Conservation (phyloP, 192 early-diverging fungal genomes). For the Coemansia interrupta region DNA sequence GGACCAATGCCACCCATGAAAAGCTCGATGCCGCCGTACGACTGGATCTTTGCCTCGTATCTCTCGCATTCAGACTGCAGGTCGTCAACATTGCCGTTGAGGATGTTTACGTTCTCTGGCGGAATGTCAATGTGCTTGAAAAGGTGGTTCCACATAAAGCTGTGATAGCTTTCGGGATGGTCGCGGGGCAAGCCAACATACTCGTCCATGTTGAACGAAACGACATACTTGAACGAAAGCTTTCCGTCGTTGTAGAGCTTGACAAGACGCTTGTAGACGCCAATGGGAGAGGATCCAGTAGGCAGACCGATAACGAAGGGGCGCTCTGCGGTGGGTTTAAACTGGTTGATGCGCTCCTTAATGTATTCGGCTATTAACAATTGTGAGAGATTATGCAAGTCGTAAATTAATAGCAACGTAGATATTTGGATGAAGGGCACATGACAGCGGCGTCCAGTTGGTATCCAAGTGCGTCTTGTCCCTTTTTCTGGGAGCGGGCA, state of each 20-base stretch:
- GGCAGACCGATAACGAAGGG: constrained; percentile 86
- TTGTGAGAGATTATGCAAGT: too few relatives aligned
- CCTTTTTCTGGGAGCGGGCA: too few relatives aligned
- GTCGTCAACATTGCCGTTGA: constrained; percentile 80
- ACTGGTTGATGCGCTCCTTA: constrained; percentile 73
- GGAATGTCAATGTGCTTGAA: constrained; percentile 85
- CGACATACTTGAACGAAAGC: constrained; percentile 74
- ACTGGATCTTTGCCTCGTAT: constrained; percentile 77
- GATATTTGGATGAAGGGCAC: too few relatives aligned
- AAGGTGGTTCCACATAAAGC: constrained; percentile 88
- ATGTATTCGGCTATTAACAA: constrained; percentile 68
- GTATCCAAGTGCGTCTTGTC: too few relatives aligned
- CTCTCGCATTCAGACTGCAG: constrained; percentile 74
- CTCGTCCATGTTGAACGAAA: constrained; percentile 93
- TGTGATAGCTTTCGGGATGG: constrained; percentile 86
- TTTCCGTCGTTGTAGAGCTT: constrained; percentile 63
- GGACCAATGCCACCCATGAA: constrained; percentile 88
- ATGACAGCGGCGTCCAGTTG: too few relatives aligned
- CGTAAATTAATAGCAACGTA: too few relatives aligned
- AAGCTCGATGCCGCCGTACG: constrained; percentile 80
- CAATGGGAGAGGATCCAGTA: constrained; percentile 81
- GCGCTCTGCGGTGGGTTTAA: constrained; percentile 65
- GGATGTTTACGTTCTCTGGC: constrained; percentile 79
- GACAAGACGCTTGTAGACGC: constrained; percentile 76
- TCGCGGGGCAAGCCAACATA: constrained; percentile 79